Base-by-base conservation (phyloP, 768 basidiomycete genomes). In the Coprinellus micaceus region DNA sequence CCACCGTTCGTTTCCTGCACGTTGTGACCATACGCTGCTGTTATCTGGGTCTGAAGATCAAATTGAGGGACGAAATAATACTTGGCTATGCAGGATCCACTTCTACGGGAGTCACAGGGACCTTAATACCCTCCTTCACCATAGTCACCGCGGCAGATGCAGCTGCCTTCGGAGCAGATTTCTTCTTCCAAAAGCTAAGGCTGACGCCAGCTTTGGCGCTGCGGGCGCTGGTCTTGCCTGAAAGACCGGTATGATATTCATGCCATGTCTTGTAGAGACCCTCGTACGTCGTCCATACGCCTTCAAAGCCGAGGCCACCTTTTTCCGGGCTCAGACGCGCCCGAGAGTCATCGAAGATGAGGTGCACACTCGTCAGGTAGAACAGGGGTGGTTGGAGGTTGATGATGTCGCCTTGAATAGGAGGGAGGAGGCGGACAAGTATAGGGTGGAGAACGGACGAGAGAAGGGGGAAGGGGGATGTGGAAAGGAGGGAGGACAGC, bases 261-360 rank as follows among this genome's bases (percentile, higher is more conserved):
- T 77, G 75, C 15, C 71, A 74, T 1, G 85, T 84, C 63, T 80
- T 82, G 61, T 80, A 76, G n/a, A 85, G 53, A 1, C 79, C 86
- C 60, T 84, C 74, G 12, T 82, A 53, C 10, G 83, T 84, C 3
- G 79, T 85, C 74, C 82, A 86, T 1, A 72, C 68, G 3, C 84
- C 83, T 29, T 67, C 63, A 63, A 86, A 88, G 25, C 84, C 85
- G n/a, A 88, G 71, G 1, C 85, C 85, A 3, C 85, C 85, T 55
- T 83, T 71, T 45, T 70, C 66, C 0, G 83, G 79, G 3, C 79
- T 60, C 39, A 82, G 65, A 2, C 84, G 74, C 24, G 85, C 85
- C 39, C 83, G 77, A n/a, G 82, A 82, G 63, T 87, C 85, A 45
- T 86, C 83, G 52, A 85, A 84, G 26, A 87, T 74, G 46, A 86